Base-by-base conservation (phyloP, 2,329 filamentous ascomycete species). In the Trichoderma brevicompactum region DNA sequence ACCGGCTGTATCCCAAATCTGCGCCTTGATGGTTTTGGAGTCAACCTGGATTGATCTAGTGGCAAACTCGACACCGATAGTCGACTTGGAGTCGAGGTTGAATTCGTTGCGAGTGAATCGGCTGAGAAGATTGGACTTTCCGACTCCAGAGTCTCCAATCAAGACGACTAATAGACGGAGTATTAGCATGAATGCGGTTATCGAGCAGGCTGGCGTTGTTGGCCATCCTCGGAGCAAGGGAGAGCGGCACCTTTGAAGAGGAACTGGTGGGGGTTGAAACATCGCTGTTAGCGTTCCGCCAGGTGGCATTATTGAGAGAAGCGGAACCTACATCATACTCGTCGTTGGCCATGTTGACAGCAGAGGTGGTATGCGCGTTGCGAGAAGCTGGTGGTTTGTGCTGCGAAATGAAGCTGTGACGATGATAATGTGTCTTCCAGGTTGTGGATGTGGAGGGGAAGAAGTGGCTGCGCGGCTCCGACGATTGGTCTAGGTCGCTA, bases 41-140 rank as follows among this genome's bases (percentile, higher is more conserved):
- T 99, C 95, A 76, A 99, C 95, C 82, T 98, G 94, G 79, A 99
- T 99, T 72, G 93, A 97, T 70, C 95, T 90, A 73, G 95, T 99
- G 74, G 96, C 95, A 79, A 99, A 99, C 83, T 99, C 95, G 80
- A 99, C 95, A 75, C 95, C 95, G 82, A 99, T 99, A 74, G 95
- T 99, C 70, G 95, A 98, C 88, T 99, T 98, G 80, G 94, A 96
- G 83, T 99, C 95, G 72, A 98, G 87, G 83, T 98, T 98, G 90
- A 99, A 99, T 83, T 99, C 95, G 81, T 99, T 98, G 79, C 95
- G 93, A 74, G 95, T 98, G 88, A 99, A 99, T 82, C 96, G 92
- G 83, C 94, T 97, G 83, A 99, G 87, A 74, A 99, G 92, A 84
- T 99, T 99, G 85, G 95, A 99, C 87, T 99, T 99, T 85, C 95